phyloP scores from a whole-genome alignment of 495 filamentous ascomycete genomes.

The Podospora anserina region DNA sequence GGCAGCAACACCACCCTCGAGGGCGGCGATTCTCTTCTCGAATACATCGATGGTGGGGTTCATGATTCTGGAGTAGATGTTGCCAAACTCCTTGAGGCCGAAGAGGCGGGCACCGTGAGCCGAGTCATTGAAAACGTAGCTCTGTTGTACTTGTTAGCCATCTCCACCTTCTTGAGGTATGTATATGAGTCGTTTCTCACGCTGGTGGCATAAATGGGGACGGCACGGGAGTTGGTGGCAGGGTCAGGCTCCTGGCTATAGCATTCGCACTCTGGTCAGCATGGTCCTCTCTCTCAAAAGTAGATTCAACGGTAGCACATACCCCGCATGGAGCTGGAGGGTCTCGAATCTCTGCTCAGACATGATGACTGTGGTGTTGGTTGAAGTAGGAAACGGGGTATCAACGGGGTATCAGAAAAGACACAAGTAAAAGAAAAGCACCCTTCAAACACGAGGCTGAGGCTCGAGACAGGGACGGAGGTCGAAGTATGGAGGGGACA shows the following conservation, averaged over 20 bases:
- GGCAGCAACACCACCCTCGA: conserved; percentile 91
- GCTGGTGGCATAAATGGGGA: conserved; percentile 94
- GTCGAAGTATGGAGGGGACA: not conserved
- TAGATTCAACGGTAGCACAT: conserved; percentile 28
- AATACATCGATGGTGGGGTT: conserved; percentile 99
- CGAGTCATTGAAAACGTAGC: conserved; percentile 92
- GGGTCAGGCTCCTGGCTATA: conserved; percentile 76
- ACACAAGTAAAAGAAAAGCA: not conserved
- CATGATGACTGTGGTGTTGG: conserved; percentile 25
- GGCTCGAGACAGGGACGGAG: not conserved
- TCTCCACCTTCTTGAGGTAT: not conserved
- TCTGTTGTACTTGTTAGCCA: conserved; percentile 47
- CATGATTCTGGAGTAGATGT: conserved; percentile 98
- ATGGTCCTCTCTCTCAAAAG: conserved; percentile 6
- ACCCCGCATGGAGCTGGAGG: conserved; percentile 95
- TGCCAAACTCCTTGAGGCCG: conserved; percentile 95
- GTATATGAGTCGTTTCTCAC: conserved; percentile 43
- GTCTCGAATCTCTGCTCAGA: conserved; percentile 72
- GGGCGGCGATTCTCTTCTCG: conserved; percentile 92
- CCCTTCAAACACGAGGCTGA: not conserved
- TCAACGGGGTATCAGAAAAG: conserved; percentile 14
- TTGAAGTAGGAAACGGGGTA: conserved; percentile 6
- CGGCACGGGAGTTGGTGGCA: conserved; percentile 84
- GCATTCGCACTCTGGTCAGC: conserved; percentile 21
- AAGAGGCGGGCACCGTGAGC: conserved; percentile 95